Conservation (phyloP, 2,329 filamentous ascomycete species). For the Remersonia thermophila region DNA sequence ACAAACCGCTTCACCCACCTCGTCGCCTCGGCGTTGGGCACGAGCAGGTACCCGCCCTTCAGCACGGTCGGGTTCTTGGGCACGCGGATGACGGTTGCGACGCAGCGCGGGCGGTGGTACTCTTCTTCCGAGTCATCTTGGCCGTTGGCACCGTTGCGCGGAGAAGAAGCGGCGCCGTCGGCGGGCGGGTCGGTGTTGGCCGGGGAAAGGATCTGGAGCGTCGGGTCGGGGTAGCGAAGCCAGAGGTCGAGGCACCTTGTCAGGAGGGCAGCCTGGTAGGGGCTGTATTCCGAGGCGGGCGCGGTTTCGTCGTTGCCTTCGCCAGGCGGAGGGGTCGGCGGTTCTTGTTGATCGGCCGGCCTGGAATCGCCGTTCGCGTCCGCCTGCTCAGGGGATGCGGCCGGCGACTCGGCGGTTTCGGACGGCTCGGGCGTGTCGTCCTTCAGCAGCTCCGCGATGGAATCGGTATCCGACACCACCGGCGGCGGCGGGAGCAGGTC, state of each 20-base stretch:
- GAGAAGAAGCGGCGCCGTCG: conserved; percentile 42
- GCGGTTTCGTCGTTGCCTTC: neutral
- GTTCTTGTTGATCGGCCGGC: conserved; percentile 18
- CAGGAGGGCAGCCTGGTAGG: conserved; percentile 35
- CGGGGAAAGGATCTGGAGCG: conserved; percentile 42
- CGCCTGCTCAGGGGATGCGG: neutral
- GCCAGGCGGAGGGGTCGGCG: conserved; percentile 9
- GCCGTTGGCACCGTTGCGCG: conserved; percentile 24
- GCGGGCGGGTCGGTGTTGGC: conserved; percentile 56
- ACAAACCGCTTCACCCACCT: conserved; percentile 89
- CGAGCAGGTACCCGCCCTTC: conserved; percentile 79
- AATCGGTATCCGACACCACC: conserved; percentile 23
- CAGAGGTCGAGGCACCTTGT: conserved; percentile 52
- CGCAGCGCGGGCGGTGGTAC: conserved; percentile 38
- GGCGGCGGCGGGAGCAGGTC: conserved; percentile 22
- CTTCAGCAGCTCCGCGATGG: conserved; percentile 45
- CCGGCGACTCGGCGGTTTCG: neutral
- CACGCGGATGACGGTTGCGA: conserved; percentile 64
- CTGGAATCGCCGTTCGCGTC: neutral
- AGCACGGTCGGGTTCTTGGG: conserved; percentile 70
- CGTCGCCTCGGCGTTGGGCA: conserved; percentile 67
- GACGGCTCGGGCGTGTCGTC: conserved; percentile 11
- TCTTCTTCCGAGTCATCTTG: conserved; percentile 38
- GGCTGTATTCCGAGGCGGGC: conserved; percentile 29
- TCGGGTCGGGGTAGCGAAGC: conserved; percentile 46